Evolutionary conservation across 2,329 filamentous ascomycete species (phyloP), one percentile per base, ranked within the genome.

Genomic region (Pseudogymnoascus sp.): DNA sequence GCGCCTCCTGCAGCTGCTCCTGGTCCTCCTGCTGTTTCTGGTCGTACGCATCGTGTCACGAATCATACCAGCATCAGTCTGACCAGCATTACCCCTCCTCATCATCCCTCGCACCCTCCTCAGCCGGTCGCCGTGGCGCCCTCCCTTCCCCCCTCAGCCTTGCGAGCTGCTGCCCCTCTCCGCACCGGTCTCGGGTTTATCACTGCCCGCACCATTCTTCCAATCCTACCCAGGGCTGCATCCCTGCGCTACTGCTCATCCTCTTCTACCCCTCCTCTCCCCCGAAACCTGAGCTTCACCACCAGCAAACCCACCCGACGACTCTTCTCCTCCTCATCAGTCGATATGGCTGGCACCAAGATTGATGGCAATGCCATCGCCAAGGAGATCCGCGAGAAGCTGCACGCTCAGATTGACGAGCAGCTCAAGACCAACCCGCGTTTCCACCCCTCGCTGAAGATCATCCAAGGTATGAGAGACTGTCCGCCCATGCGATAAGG

Each of bases 361-460:
- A 94, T 99, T 71, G 94, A 99, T 79, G 94, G 94, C 79, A 96
- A 88, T 62, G 91, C 90, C 74, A 92, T 97, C 78, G 94, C 94
- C 69, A 95, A 93, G 80, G 83, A 80, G 73, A 96, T 97, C 73
- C 88, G 94, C 64, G 90, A 92, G 78, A 82, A 83, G 64, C 82
- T 99, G 70, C 87, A 87, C 70, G 79, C 78, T 54, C 87, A 97
- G 76, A 95, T 99, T 75, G 82, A 84, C 68, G 81, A 89, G 73
- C 88, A 86, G 74, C 93, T 97, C 76, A 82, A 84, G 76, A 76
- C 80, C 64, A 97, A 97, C 74, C 89, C 93, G 40, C 84, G 92
- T 69, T 99, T 92, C 80, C 86, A 87, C 77, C 94, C 94, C 60
- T 89, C 84, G 66, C 81, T 99, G 74, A 94, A 92, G 74, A 99